These are phyloP conservation scores for Aspergillus sclerotiicarbonarius DNA, from an alignment of 495 filamentous ascomycete species.

Conservation along the genomic window DNA sequence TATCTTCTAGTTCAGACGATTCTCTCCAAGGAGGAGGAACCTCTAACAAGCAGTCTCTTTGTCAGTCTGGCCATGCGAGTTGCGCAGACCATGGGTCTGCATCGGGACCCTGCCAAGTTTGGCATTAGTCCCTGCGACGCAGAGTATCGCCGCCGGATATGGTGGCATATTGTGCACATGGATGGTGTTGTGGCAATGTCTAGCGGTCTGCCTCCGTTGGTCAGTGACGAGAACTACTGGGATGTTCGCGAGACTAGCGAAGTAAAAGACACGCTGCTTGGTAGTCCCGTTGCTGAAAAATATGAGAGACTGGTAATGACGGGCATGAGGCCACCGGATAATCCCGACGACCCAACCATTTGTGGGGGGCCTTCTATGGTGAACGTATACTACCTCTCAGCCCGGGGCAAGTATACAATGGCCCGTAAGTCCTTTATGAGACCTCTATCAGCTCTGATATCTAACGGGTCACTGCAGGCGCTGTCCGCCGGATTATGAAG, in stretches of 20 bases:
- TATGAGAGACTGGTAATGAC: constrained; percentile 35
- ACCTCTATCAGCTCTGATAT: background rate
- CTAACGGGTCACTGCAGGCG: constrained; percentile 31
- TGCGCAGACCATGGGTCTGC: constrained; percentile 72
- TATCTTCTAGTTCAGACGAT: constrained; percentile 49
- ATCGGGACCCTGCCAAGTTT: constrained; percentile 66
- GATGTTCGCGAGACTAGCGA: constrained; percentile 47
- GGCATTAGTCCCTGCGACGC: constrained; percentile 64
- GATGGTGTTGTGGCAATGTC: constrained; percentile 55
- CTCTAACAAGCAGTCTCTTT: constrained; percentile 47
- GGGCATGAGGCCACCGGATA: constrained; percentile 36
- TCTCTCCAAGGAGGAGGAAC: constrained; percentile 47
- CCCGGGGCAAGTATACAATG: constrained; percentile 47
- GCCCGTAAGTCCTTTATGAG: constrained; percentile 32
- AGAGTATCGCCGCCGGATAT: constrained; percentile 66
- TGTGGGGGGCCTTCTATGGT: constrained; percentile 48
- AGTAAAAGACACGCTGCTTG: constrained; percentile 45
- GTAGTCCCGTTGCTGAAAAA: constrained; percentile 36
- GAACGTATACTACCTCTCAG: constrained; percentile 48
- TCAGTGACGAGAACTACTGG: constrained; percentile 48
- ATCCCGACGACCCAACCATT: constrained; percentile 44
- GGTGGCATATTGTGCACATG: constrained; percentile 72
- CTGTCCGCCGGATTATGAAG: constrained; percentile 43
- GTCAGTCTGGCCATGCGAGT: constrained; percentile 59
- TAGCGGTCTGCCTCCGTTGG: constrained; percentile 43